These are phyloP conservation scores for Mycena floridula DNA, from an alignment of 768 basidiomycete genomes.

Conservation along the genomic window DNA sequence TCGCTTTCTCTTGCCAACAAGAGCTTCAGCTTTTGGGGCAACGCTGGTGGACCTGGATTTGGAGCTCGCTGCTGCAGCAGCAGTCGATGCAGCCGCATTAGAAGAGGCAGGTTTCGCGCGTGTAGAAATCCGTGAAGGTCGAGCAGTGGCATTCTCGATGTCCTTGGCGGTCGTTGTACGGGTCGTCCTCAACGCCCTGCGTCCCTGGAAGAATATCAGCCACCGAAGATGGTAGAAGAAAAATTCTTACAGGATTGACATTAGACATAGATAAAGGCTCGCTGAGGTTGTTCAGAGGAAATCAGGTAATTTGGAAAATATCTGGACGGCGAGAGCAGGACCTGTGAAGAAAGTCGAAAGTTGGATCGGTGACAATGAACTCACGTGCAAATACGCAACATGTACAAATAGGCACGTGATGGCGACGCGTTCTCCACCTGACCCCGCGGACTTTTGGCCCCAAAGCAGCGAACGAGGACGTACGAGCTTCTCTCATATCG, in stretches of 20 bases:
- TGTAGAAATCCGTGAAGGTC: constrained; percentile 50
- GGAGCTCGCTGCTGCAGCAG: constrained; percentile 30
- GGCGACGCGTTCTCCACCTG: too few relatives aligned
- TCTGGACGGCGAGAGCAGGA: too few relatives aligned
- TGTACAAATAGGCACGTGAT: too few relatives aligned
- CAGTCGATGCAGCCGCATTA: constrained; percentile 24
- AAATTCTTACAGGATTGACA: background rate
- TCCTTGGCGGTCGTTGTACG: constrained; percentile 50
- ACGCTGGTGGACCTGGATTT: constrained; percentile 31
- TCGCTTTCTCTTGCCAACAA: constrained; percentile 65
- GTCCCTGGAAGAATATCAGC: constrained; percentile 34
- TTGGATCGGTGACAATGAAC: too few relatives aligned
- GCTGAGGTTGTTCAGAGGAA: too few relatives aligned
- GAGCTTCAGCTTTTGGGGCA: constrained; percentile 38
- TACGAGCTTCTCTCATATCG: too few relatives aligned
- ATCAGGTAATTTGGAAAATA: too few relatives aligned
- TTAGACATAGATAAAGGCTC: too few relatives aligned
- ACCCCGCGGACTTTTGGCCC: too few relatives aligned
- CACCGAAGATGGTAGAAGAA: background rate
- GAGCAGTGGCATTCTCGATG: constrained; percentile 66
- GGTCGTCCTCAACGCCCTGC: constrained; percentile 56
- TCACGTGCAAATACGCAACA: too few relatives aligned
- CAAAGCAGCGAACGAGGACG: too few relatives aligned
- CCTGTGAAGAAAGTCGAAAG: too few relatives aligned
- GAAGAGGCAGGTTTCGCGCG: constrained; percentile 54